Evolutionary conservation across 345 rosid species (phyloP), one percentile per base, ranked within the genome.

Genomic region (Euphorbia lathyris): DNA sequence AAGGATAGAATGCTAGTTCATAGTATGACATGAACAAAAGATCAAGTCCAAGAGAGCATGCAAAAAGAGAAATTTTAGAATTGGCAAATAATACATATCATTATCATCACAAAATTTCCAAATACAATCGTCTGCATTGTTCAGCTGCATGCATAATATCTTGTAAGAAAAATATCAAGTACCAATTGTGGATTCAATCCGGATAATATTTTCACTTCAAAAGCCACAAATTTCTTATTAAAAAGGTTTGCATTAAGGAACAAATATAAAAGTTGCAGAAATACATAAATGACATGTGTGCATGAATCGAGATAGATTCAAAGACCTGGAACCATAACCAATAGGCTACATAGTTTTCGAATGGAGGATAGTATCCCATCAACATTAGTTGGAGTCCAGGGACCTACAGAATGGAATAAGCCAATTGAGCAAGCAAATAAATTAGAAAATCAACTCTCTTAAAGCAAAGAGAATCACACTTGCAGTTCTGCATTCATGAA

Each of bases 241-340:
- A 52, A 45, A 71, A 32, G 27, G 17, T 43, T 29, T 13, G 29
- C 13, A 67, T 45, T 11, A 59, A 59, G 7, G 50, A 29, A 55
- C 7, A 2, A 43, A 27, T 29, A 13, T 19, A 29, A 11, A 42
- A 27, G 29, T 57, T 38, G 22, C 9, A 58, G 19, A 12, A 26
- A 9, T 69, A 43, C 38, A 45, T 9, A 40, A 64, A 67, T 32
- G 16, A 71, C 43, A 34, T 8, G 38, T 65, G 34, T 36, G 66
- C 7, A 9, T 40, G 22, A 22, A 22, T 63, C 23, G 34, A 36
- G 61, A 53, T 38, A 64, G 26, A 27, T 43, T 63, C 32, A 72
- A 65, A 62, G 55, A 91, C 98, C 94, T 86, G 96, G 96, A 77
- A 86, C 74, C 78, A 89, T 83, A 78, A 93, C 86, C 78, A 91